A percentile compares a stretch with the other conserved stretches of the same genome.
These are phyloP conservation scores for Rhodotorula sp. DNA, from an alignment of 1,284 basidiomycete species.

Conservation along the genomic window DNA sequence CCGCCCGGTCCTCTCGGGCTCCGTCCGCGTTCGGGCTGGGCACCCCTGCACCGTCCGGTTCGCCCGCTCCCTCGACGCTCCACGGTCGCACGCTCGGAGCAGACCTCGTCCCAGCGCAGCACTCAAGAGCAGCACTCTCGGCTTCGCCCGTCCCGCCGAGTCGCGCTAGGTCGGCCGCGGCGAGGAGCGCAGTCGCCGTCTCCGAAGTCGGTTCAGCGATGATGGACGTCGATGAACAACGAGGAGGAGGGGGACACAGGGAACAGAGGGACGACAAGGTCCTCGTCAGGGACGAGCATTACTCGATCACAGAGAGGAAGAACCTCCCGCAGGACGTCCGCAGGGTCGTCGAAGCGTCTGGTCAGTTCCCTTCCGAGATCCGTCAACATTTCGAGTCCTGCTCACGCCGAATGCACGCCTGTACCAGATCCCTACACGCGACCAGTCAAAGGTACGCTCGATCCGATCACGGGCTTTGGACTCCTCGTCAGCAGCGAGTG, in stretches of 20 bases:
- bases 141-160: constrained; percentile 13
- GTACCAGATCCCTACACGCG: constrained; percentile 48
- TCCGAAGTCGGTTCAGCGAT: constrained; percentile 22
- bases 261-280: constrained; percentile 21
- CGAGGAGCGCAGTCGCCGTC: constrained; percentile 9
- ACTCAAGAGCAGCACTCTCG: constrained; percentile 1
- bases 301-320: constrained; percentile 25
- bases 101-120: constrained; percentile 8
- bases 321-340: constrained; percentile 30
- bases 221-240: constrained; percentile 14
- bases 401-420: background rate
- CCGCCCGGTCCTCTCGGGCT: constrained; percentile 13
- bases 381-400: too few species aligned
- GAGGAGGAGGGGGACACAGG: background rate
- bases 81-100: constrained; percentile 8
- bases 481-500: constrained; percentile 46
- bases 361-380: constrained; percentile 6
- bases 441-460: constrained; percentile 48
- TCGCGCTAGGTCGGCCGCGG: background rate
- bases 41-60: constrained; percentile 1
- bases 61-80: background rate
- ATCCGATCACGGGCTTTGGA: constrained; percentile 50
- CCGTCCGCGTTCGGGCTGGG: constrained; percentile 1
- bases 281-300: constrained; percentile 34
- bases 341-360: constrained; percentile 23